Evolutionary conservation across 495 filamentous ascomycete species (phyloP), one percentile per base, ranked within the genome.

Genomic region (Sphaerosporella brunnea): DNA sequence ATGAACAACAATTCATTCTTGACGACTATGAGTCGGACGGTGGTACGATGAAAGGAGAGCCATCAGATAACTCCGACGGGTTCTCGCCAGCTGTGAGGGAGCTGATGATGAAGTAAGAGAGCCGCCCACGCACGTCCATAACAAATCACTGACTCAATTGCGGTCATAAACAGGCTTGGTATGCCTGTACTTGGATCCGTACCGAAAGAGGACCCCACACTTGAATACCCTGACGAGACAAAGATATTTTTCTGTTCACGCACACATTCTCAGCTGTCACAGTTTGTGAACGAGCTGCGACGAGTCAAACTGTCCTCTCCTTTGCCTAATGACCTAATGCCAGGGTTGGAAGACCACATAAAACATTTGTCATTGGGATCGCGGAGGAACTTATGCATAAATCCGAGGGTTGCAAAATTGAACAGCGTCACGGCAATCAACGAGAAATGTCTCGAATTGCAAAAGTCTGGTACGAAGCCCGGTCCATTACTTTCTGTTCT

Each of bases 221-320:
- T 65, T 9, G 74, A 77, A 45, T 58, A 67, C 9, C 70, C 71
- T 20, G 68, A 74, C 42, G 69, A 77, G 38, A 67, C 78, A 16
- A 87, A 84, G 70, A 82, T 97, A 21, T 94, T 82, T 62, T 96
- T 82, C 62, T 94, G 87, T 48, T 96, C 90, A 11, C 71, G 90
- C 54, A 97, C 90, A 1, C 90, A 97, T 56, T 96, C 90, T 0
- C 90, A 97, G 56, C 64, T 96, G 16, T 80, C 80, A 3, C 90
- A 97, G 63, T 95, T 97, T 58, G 78, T 86, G n/a, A 75, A 78
- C 44, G 92, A 97, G 56, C 65, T 97, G 25, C 75, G 81, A 2
- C 77, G 84, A n/a, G 82, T 93, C 13, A 66, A 70, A 2, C 73
- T 95, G 42, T 83, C 88, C 18, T 69, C 82, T 0, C 67, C 64